These are phyloP conservation scores for Microthlaspi erraticum DNA, from an alignment of 345 rosid species.

Conservation along the genomic window DNA sequence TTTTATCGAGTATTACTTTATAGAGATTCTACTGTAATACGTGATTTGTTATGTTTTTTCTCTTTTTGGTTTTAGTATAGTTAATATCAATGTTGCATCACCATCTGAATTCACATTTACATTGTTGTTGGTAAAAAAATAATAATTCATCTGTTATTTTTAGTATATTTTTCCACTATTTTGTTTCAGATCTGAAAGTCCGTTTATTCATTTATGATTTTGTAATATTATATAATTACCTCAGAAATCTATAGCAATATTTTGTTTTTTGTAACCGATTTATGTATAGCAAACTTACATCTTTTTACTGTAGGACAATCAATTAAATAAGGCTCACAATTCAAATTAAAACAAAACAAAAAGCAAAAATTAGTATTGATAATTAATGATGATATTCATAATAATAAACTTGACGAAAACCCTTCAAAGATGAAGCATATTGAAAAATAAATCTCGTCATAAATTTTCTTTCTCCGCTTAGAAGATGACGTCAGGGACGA, in stretches of 20 bases:
- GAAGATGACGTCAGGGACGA: constrained; percentile 39
- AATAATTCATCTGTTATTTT: too few relatives aligned
- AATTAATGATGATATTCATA: constrained; percentile 31
- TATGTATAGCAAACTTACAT: constrained; percentile 13
- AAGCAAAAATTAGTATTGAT: background rate
- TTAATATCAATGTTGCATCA: too few relatives aligned
- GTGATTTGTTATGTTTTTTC: too few relatives aligned
- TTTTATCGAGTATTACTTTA: too few relatives aligned
- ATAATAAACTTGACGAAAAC: background rate
- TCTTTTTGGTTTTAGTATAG: too few relatives aligned
- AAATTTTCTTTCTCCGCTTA: constrained; percentile 20
- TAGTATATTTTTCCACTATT: too few relatives aligned
- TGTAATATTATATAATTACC: background rate
- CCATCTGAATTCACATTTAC: too few relatives aligned
- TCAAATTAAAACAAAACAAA: constrained; percentile 4
- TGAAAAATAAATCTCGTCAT: constrained; percentile 26
- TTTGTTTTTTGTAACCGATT: too few relatives aligned
- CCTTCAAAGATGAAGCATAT: constrained; percentile 18
- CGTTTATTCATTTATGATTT: too few relatives aligned
- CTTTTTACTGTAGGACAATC: constrained; percentile 11
- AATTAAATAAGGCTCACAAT: constrained; percentile 1
- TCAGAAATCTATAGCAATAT: background rate
- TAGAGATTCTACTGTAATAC: too few relatives aligned
- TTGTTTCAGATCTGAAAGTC: too few relatives aligned
- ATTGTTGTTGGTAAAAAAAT: too few relatives aligned